These are phyloP conservation scores for Berberis thunbergii DNA, from an alignment of 164 flowering plant species.

Conservation along the genomic window DNA sequence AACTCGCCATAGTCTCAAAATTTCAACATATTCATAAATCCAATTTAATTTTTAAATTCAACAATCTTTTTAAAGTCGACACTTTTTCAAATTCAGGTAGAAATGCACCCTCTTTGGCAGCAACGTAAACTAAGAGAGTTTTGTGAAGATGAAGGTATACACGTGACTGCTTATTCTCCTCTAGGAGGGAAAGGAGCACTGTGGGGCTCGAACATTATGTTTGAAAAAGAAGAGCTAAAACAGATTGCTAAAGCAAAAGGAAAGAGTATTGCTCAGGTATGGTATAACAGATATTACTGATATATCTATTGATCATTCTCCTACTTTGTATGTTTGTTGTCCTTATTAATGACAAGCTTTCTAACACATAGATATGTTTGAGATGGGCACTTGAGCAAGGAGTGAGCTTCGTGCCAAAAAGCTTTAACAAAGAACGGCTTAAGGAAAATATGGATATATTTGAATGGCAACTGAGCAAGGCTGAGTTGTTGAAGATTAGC, in stretches of 20 bases:
- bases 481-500: constrained; percentile 17
- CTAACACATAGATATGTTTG: constrained; percentile 16
- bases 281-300: neutral
- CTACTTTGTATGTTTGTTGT: neutral
- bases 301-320: no score
- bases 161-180: constrained; percentile 26
- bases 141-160: constrained; percentile 18
- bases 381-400: constrained; percentile 31
- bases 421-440: constrained; percentile 21
- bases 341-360: neutral
- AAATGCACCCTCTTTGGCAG: constrained; percentile 28
- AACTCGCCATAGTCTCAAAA: no score
- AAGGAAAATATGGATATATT: constrained; percentile 23
- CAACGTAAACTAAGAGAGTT: constrained; percentile 22
- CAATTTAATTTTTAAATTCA: no score
- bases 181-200: constrained; percentile 19
- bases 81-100: constrained; percentile 16
- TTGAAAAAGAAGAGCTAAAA: constrained; percentile 16
- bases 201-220: constrained; percentile 18
- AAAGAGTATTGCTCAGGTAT: constrained; percentile 23
- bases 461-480: constrained; percentile 25
- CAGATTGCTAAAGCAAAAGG: constrained; percentile 24
- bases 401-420: constrained; percentile 21
- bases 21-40: no score
- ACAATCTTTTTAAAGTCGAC: no score